Evolutionary conservation across 305 asterid species (phyloP), one percentile per base, ranked within the genome.

Genomic region (Fraxinus latifolia): DNA sequence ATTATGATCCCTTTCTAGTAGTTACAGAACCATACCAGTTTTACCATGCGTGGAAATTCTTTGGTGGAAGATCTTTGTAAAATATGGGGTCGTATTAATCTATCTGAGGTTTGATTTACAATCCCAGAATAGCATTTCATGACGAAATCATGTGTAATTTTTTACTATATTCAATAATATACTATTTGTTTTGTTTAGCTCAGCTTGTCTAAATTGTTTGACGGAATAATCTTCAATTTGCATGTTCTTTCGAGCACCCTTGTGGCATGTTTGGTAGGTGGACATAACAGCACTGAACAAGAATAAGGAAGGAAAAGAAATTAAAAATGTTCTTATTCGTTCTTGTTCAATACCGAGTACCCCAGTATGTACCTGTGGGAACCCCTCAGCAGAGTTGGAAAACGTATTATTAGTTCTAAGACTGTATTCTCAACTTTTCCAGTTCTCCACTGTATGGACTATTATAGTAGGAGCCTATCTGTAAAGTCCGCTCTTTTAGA

Each of bases 81-180:
- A 83, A 72, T 76, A 21, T 79, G 80, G 88, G 81, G 55, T 81
- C 36, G 23, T 84, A 76, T 33, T 83, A 62, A 81, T 83, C 33
- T 74, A 12, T 39, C 74, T 2, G 60, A 74, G 81, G 82, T 80
- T 77, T 82, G 82, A 79, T 60, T 44, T 79, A 70, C 42, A 74
- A 83, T 82, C 80, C 71, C 62, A 82, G 84, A 60, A 62, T 55
- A 78, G 86, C 23, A 21, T 65, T 55, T 75, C 17, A 27, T 0
- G 7, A 32, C 12, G 14, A 70, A 39, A 5, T 71, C 15, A 58
- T 23, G 53, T 83, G 85, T 84, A 81, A 80, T 79, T 72, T 82
- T 74, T 70, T 23, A 12, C 32, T 62, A 1, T 9, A 85, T 80
- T 7, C 17, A 71, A 32, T 32, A 32, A 32, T 34, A 8, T 7